phyloP scores from a whole-genome alignment of 805 yeast genomes.

The Cyberlindnera euphorbiiphila region DNA sequence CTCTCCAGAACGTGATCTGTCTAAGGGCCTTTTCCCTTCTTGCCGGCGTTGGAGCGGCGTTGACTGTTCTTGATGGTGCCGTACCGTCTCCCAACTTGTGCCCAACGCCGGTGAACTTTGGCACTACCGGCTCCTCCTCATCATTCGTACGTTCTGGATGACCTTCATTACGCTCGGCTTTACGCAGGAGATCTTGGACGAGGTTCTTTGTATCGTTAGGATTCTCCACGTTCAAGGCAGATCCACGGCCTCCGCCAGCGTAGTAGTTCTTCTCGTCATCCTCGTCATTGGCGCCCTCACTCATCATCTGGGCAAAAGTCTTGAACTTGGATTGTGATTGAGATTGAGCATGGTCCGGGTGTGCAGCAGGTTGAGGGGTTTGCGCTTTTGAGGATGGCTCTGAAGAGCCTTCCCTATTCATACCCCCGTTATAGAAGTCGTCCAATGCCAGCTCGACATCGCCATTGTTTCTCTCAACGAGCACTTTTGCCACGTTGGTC shows the following conservation, averaged over 20 bases:
- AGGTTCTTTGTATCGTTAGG: constrained; percentile 44
- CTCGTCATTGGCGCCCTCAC: constrained; percentile 39
- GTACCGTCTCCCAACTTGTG: constrained; percentile 36
- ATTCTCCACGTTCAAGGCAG: constrained; percentile 76
- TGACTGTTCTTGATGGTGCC: constrained; percentile 32
- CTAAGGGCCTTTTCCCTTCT: constrained; percentile 56
- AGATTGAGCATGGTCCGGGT: constrained; percentile 9
- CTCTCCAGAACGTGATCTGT: constrained; percentile 91
- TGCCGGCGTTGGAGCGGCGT: constrained; percentile 32
- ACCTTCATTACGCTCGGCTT: constrained; percentile 62
- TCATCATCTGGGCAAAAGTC: constrained; percentile 37
- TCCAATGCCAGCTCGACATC: constrained; percentile 30
- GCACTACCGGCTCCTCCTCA: constrained; percentile 31
- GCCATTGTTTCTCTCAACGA: constrained; percentile 29
- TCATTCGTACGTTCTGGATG: constrained; percentile 27
- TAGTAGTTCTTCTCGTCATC: constrained; percentile 59
- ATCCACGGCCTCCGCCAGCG: constrained; percentile 67
- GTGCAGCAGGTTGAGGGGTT: constrained; percentile 7
- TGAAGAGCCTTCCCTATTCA: constrained; percentile 11
- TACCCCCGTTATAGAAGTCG: constrained; percentile 29
- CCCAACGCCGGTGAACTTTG: constrained; percentile 36
- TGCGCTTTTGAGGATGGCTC: constrained; percentile 3
- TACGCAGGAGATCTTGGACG: constrained; percentile 56
- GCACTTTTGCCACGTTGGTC: constrained; percentile 18
- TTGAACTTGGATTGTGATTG: constrained; percentile 31